These are phyloP conservation scores for Paramecium bursaria DNA, from an alignment of 73 alveolate species.

Conservation along the genomic window DNA sequence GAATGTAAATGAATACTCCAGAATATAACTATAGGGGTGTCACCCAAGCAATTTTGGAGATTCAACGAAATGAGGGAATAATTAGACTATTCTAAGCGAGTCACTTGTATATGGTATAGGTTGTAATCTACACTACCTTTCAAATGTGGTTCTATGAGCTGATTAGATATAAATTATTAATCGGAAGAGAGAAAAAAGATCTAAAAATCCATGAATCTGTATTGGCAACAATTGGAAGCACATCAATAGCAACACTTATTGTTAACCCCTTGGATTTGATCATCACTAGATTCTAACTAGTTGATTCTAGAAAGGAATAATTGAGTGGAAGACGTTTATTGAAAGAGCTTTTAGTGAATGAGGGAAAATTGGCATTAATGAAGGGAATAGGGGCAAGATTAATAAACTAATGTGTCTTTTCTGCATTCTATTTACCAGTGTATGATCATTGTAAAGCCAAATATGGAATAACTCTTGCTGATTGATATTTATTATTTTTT, in stretches of 20 bases:
- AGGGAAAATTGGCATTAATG: conserved; percentile 62
- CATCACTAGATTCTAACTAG: conserved; percentile 64
- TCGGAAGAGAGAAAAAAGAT: conserved; percentile 13
- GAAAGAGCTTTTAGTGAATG: conserved; percentile 17
- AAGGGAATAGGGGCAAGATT: conserved; percentile 64
- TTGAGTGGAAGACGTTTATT: conserved; percentile 7
- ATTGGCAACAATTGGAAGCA: conserved; percentile 35
- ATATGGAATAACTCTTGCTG: conserved; percentile 66
- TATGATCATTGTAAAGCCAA: conserved; percentile 63
- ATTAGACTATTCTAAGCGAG: conserved; percentile 61
- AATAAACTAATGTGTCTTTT: conserved; percentile 31
- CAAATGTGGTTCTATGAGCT: conserved; percentile 68
- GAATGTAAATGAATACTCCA: conserved; percentile 63
- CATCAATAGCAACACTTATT: conserved; percentile 50
- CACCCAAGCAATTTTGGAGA: conserved; percentile 33
- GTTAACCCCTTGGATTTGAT: conserved; percentile 66
- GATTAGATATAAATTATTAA: conserved; percentile 51
- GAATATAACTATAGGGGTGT: conserved; percentile 63
- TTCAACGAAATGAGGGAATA: conserved; percentile 56
- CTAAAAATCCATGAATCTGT: conserved; percentile 42
- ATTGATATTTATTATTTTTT: too few species aligned
- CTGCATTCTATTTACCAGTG: conserved; percentile 63
- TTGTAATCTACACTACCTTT: conserved; percentile 47
- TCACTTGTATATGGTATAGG: conserved; percentile 52
- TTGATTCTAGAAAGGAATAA: conserved; percentile 48